Evolutionary conservation across 306 rosid species (phyloP).

Genomic region (Sicyos baderoa): DNA sequence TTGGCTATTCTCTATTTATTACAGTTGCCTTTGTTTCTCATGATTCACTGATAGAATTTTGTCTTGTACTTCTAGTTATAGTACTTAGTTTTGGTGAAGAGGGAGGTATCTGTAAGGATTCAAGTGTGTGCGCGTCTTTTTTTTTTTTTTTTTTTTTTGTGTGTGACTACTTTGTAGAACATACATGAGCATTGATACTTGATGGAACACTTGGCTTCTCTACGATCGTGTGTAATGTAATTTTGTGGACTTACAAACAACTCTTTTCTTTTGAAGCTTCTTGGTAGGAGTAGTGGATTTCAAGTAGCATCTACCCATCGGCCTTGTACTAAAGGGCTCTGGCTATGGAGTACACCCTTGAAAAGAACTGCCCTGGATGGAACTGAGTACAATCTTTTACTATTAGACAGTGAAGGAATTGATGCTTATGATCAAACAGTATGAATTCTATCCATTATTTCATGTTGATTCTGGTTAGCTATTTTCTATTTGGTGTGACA

Average conservation of each 20-base stretch:
- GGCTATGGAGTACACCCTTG: conserved; percentile 91
- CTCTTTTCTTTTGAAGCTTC: conserved; percentile 47
- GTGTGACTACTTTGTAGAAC: not conserved
- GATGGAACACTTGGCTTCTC: not conserved
- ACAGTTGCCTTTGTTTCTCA: not conserved
- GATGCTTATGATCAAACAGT: conserved; percentile 97
- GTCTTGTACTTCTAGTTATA: not conserved
- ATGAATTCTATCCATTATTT: conserved; percentile 20
- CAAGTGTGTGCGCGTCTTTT: not conserved
- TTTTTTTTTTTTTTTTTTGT: too few species aligned
- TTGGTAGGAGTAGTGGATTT: conserved; percentile 88
- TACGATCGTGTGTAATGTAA: not conserved
- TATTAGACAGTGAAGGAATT: conserved; percentile 89
- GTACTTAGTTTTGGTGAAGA: not conserved
- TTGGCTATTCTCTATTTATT: conserved; percentile 2
- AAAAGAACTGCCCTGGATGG: conserved; percentile 93
- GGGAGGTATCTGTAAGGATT: not conserved
- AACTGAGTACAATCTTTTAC: conserved; percentile 72
- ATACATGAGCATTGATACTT: not conserved
- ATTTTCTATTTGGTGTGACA: not conserved
- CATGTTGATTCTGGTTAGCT: not conserved
- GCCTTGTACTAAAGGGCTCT: conserved; percentile 94
- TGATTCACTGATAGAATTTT: not conserved
- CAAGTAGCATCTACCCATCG: conserved; percentile 84
- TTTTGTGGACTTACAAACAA: conserved; percentile 7